Evolutionary conservation across 2,329 filamentous ascomycete species (phyloP), one percentile per base, ranked within the genome.

Genomic region (Piedraia hortae): DNA sequence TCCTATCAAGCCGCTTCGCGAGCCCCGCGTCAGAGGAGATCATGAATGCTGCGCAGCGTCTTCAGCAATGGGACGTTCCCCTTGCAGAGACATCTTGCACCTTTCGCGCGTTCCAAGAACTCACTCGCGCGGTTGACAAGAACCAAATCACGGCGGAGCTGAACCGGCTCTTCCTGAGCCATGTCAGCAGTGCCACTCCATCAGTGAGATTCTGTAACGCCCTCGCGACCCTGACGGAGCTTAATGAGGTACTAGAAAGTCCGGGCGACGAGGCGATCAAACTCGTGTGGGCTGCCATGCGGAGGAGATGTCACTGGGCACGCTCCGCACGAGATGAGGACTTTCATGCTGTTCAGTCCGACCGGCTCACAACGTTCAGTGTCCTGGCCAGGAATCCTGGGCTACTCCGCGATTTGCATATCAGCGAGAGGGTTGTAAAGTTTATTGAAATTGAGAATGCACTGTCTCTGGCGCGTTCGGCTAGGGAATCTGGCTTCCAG

Each of bases 31-130:
- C 72, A 5, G 68, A 77, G 20, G 70, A 59, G 28, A 75, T 75
- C 23, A 70, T 89, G 30, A 60, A 64, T 23, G 75, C 74, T 4
- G 78, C 80, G 10, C 62, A 74, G 27, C 71, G 70, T 31, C 53
- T 93, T 9, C 78, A 85, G 33, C 70, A 82, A 36, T 97, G 85
- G 85, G 80, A 91, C 39, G 56, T 93, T 10, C 72, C 74, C 8
- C 65, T 67, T 1, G 73, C 78, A 1, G 51, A 56, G 5, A 48
- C 54, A 3, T 23, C 26, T 7, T 24, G 25, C 3, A 51, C 82
- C 1, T 91, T 88, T 46, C 71, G 68, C 34, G 64, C 66, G 0
- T 78, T 88, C 27, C 77, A 90, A 40, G 62, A 64, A 11, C 56
- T 91, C 28, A 38, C 33, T 20, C 33, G 34, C 16, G 27, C 31